Evolutionary conservation across 805 yeast genomes (phyloP).

Genomic region (Myxozyma nipponensis): DNA sequence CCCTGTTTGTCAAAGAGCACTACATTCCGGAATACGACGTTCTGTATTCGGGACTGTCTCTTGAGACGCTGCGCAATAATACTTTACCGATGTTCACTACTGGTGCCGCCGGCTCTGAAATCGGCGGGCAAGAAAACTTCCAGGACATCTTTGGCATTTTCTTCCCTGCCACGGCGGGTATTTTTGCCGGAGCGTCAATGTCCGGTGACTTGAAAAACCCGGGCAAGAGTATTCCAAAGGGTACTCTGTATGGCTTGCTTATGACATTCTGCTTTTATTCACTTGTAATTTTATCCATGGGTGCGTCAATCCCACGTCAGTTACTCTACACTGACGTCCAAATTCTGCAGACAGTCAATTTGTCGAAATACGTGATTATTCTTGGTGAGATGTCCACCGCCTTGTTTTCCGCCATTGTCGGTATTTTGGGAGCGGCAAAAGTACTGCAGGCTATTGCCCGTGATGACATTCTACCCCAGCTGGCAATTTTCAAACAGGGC

Average conservation of each 20-base stretch:
- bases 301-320: constrained; percentile 73
- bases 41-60: constrained; percentile 54
- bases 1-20: constrained; percentile 63
- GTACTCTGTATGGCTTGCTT: constrained; percentile 81
- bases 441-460: constrained; percentile 82
- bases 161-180: constrained; percentile 98
- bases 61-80: constrained; percentile 62
- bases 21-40: constrained; percentile 47
- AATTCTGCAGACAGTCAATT: constrained; percentile 74
- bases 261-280: constrained; percentile 75
- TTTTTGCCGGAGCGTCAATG: constrained; percentile 98
- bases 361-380: constrained; percentile 63
- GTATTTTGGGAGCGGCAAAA: constrained; percentile 92
- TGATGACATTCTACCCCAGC: constrained; percentile 82
- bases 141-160: constrained; percentile 87
- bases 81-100: constrained; percentile 74
- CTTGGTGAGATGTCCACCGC: constrained; percentile 92
- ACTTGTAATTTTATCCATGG: constrained; percentile 76
- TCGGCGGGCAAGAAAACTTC: constrained; percentile 63
- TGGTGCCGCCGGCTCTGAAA: constrained; percentile 84
- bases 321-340: constrained; percentile 75
- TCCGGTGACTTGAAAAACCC: constrained; percentile 89
- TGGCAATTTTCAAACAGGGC: constrained; percentile 55
- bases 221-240: constrained; percentile 83
- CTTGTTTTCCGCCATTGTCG: constrained; percentile 88